These are phyloP conservation scores for Chaetoscypha palmicola DNA, from an alignment of 2,329 filamentous ascomycete species.

Conservation along the genomic window DNA sequence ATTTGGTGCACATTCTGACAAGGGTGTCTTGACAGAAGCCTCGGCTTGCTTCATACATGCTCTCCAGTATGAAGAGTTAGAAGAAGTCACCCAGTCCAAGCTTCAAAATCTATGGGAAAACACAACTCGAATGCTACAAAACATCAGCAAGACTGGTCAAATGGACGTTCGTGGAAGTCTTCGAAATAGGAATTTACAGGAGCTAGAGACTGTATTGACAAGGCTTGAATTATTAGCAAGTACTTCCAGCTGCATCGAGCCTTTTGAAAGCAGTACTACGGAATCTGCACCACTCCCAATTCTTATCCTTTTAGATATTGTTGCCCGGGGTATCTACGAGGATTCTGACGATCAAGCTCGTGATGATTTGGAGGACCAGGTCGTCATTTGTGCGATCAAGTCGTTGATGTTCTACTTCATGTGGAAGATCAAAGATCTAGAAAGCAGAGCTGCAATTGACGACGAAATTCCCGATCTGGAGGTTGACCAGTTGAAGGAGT, in stretches of 20 bases:
- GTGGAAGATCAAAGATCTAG: slow-evolving; percentile 71
- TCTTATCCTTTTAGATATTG: slow-evolving; percentile 63
- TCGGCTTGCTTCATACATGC: slow-evolving; percentile 77
- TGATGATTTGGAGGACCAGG: slow-evolving; percentile 71
- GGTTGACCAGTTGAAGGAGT: slow-evolving; percentile 51
- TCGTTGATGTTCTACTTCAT: slow-evolving; percentile 84
- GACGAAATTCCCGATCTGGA: slow-evolving; percentile 51
- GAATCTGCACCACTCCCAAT: slow-evolving; percentile 46
- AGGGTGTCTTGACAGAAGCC: slow-evolving; percentile 76
- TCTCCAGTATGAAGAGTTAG: slow-evolving; percentile 77
- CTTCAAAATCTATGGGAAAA: slow-evolving; percentile 82
- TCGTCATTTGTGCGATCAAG: slow-evolving; percentile 70
- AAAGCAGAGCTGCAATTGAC: slow-evolving; percentile 44
- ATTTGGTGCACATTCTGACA: slow-evolving; percentile 86
- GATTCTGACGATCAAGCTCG: slow-evolving; percentile 59
- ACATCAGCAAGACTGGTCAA: slow-evolving; percentile 57
- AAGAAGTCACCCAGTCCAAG: slow-evolving; percentile 76
- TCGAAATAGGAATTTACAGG: slow-evolving; percentile 54
- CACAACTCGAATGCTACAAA: slow-evolving; percentile 62
- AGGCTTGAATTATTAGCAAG: slow-evolving; percentile 76
- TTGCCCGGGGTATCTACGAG: slow-evolving; percentile 65
- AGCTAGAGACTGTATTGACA: slow-evolving; percentile 65
- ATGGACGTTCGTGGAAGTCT: slow-evolving; percentile 67
- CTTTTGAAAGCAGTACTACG: slow-evolving; percentile 58
- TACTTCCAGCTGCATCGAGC: slow-evolving; percentile 69